A percentile compares a stretch with the other conserved stretches of the same genome.
These are phyloP conservation scores for Ganoderma leucocontextum DNA, from an alignment of 1,284 basidiomycete species.

Conservation along the genomic window DNA sequence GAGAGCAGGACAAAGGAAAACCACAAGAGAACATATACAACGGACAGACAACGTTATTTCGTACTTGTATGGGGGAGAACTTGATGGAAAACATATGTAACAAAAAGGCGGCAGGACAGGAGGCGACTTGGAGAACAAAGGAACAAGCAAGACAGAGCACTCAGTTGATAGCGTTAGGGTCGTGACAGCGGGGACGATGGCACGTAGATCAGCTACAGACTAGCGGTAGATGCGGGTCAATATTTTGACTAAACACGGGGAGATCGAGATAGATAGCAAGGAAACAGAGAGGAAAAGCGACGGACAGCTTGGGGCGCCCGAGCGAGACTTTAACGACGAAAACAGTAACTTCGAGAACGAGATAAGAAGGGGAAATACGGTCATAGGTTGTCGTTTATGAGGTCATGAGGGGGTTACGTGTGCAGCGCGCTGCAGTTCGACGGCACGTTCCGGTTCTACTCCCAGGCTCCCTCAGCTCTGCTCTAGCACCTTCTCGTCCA, in stretches of 20 bases:
- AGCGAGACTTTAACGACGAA: neutral
- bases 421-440: neutral
- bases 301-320: constrained; percentile 3
- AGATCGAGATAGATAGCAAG: constrained; percentile 1
- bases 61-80: constrained; percentile 1
- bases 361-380: neutral
- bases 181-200: constrained; percentile 5
- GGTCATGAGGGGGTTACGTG: constrained; percentile 9
- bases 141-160: neutral
- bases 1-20: constrained; percentile 2
- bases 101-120: neutral
- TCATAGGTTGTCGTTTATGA: constrained; percentile 6
- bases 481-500: constrained; percentile 11
- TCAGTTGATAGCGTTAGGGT: constrained; percentile 1
- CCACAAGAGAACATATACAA: neutral
- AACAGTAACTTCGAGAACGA: neutral
- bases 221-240: neutral
- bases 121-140: neutral
- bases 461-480: constrained; percentile 16
- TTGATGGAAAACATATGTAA: constrained; percentile 2
- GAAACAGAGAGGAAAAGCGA: neutral
- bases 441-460: neutral
- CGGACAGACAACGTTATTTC: neutral
- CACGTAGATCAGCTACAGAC: constrained; percentile 7
- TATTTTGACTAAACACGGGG: too few species aligned